phyloP scores from a whole-genome alignment of 192 early-diverging fungal genomes.

The Coemansia sp. region DNA sequence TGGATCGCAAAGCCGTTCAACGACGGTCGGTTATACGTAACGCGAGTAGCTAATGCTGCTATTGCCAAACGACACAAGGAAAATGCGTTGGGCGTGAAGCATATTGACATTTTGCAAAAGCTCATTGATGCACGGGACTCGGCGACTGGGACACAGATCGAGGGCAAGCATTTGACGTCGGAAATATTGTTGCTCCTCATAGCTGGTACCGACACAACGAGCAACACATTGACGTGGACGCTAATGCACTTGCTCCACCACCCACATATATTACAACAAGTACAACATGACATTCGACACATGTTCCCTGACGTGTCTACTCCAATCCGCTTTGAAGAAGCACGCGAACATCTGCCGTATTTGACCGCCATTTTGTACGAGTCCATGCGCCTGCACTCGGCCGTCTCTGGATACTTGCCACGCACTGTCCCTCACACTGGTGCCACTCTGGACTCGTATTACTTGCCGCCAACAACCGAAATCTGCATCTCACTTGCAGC shows the following conservation, averaged over 20 bases:
- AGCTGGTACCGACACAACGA: conserved; percentile 54
- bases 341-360: conserved; percentile 18
- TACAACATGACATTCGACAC: conserved; percentile 26
- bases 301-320: conserved; percentile 25
- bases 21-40: conserved; percentile 5
- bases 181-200: conserved; percentile 38
- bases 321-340: conserved; percentile 27
- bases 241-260: conserved; percentile 36
- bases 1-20: conserved; percentile 13
- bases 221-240: conserved; percentile 45
- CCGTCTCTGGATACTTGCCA: conserved; percentile 26
- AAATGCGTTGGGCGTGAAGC: background rate
- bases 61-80: conserved; percentile 7
- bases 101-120: conserved; percentile 39
- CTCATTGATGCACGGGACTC: conserved; percentile 47
- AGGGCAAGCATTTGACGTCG: conserved; percentile 6
- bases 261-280: conserved; percentile 18
- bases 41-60: conserved; percentile 2
- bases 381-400: conserved; percentile 39
- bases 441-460: conserved; percentile 5
- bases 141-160: conserved; percentile 22
- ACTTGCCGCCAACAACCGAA: conserved; percentile 19
- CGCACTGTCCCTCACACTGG: conserved; percentile 28
- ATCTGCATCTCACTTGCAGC: conserved; percentile 29
- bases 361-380: conserved; percentile 48